Base-by-base conservation (phyloP, 371 early-diverging fungal genomes). In the Zopfochytrium polystomum region DNA sequence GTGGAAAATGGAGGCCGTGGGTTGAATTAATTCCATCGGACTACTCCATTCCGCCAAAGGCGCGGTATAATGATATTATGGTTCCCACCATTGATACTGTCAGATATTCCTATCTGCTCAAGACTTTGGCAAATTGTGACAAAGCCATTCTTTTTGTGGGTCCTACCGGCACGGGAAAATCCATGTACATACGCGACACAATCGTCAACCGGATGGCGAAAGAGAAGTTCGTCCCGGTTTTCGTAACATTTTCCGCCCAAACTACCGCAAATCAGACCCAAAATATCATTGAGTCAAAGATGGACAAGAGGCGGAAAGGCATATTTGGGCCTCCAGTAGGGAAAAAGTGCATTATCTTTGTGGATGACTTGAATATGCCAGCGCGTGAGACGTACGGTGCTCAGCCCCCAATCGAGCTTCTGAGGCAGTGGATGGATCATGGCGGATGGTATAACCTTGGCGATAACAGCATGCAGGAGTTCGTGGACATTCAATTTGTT, bases 361-460 rank as follows among this genome's bases (percentile, higher is more conserved):
- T 80, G 2, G 81, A 80, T 54, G 81, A 80, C 54, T 57, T 80
- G 53, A 78, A 78, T 63, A 80, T 80, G 81, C 81, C 81, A 3
- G 73, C 75, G 6, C 60, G 75, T 7, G 81, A 80, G 55, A 50
- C 58, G 52, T 75, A 79, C 56, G 80, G 80, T 2, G 79, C 79
- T 2, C 81, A 80, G 55, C 81, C 81, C 7, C 81, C 81, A 13
- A 80, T 80, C 38, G 81, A 80, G 53, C 63, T 80, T 23, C 51
- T 80, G 23, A 26, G 81, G 26, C 81, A 80, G 56, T 80, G 76
- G 76, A 77, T 80, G 77, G 81, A 80, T 45, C 76, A 77, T 43
- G 70, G 60, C 22, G 81, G 81, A 31, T 80, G 81, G 81, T 80
- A 80, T 62, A 80, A 78, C 47, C 52, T 74, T 11, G 49, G 56